Percentiles rank a stretch among this genome's conserved stretches.
phyloP scores from a whole-genome alignment of 768 basidiomycete genomes.

The Calocera viscosa region DNA sequence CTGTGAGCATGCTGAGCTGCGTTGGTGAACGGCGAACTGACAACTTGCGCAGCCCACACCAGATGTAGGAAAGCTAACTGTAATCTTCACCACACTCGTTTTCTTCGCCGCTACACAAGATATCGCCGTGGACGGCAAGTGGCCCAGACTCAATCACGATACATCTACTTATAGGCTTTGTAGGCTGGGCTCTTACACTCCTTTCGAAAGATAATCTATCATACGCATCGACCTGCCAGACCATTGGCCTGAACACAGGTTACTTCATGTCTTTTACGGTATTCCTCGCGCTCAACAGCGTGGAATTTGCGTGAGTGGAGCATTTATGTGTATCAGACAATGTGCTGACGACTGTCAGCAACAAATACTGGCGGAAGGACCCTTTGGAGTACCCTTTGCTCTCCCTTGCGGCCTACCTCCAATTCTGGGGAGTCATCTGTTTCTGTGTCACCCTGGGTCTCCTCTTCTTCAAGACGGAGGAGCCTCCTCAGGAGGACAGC shows the following conservation, averaged over 20 bases:
- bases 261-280: conserved; percentile 95
- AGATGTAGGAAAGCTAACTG: conserved; percentile 63
- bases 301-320: conserved; percentile 59
- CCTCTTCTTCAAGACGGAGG: conserved; percentile 33
- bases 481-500: conserved; percentile 56
- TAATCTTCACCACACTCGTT: conserved; percentile 78
- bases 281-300: conserved; percentile 91
- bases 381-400: conserved; percentile 32
- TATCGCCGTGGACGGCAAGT: conserved; percentile 81
- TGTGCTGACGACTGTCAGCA: conserved; percentile 21
- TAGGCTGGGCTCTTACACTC: conserved; percentile 35
- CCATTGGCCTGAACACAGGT: conserved; percentile 89
- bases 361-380: conserved; percentile 33
- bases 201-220: conserved; percentile 89
- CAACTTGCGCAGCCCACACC: conserved; percentile 52
- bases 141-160: background rate
- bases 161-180: background rate
- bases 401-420: conserved; percentile 63
- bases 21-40: conserved; percentile 51
- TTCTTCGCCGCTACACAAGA: conserved; percentile 92
- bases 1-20: conserved; percentile 21
- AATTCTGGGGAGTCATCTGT: conserved; percentile 74
- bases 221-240: conserved; percentile 96
- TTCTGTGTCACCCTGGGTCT: conserved; percentile 52
- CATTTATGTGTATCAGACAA: background rate